Conservation (phyloP, 225 moss, liverwort and hornwort genomes). For the Pseudisothecium myosuroides region DNA sequence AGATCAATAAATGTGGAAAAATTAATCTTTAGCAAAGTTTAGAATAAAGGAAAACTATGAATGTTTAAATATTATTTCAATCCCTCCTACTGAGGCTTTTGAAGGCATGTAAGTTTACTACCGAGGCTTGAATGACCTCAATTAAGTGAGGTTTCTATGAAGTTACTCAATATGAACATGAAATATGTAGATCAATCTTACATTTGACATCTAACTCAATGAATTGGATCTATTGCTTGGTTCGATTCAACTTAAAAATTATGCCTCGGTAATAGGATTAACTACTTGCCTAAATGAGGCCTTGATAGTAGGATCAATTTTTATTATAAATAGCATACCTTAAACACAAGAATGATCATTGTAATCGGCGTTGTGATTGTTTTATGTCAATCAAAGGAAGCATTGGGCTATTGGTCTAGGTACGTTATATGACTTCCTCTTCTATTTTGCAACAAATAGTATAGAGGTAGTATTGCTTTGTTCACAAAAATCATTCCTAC, state of each 20-base stretch:
- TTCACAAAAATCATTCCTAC: not conserved
- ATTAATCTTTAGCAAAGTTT: not conserved
- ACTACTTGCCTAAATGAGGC: too few species aligned
- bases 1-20: not conserved
- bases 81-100: not conserved
- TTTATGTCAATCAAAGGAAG: not conserved
- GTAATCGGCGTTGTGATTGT: not conserved
- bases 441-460: not conserved
- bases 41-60: too few species aligned
- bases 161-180: not conserved
- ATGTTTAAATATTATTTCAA: not conserved
- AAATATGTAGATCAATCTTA: not conserved
- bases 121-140: not conserved
- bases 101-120: too few species aligned
- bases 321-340: not conserved
- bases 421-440: not conserved
- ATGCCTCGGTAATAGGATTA: accelerated
- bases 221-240: not conserved
- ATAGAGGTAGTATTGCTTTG: not conserved
- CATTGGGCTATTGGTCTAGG: not conserved
- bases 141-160: accelerated
- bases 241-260: too few species aligned
- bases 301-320: not conserved
- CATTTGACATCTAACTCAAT: not conserved
- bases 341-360: not conserved